A percentile compares a stretch with the other conserved stretches of the same genome.
Conservation (phyloP, 2,329 filamentous ascomycete species). For the Cladosporium austrohemisphaericum region DNA sequence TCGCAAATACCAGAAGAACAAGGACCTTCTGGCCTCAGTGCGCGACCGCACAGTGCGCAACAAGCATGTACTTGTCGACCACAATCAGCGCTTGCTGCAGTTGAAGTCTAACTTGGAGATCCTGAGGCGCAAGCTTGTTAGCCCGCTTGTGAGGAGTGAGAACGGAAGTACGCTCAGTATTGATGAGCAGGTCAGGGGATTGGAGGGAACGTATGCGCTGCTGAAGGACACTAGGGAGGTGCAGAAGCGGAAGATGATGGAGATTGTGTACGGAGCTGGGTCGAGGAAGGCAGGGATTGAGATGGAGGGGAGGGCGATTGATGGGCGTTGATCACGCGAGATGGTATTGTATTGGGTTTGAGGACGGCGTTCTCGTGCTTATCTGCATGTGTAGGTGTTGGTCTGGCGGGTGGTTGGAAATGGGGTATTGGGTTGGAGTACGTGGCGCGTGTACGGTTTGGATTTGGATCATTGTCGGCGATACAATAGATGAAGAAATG, state of each 20-base stretch:
- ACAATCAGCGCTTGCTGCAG: constrained; percentile 77
- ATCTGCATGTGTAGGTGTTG: too few relatives aligned
- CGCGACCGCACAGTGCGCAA: constrained; percentile 80
- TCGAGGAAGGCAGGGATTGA: constrained; percentile 21
- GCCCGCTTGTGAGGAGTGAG: constrained; percentile 71
- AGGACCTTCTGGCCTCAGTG: constrained; percentile 71
- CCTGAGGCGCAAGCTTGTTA: constrained; percentile 77
- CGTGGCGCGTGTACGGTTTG: too few relatives aligned
- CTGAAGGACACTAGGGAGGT: constrained; percentile 69
- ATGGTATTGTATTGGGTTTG: neutral
- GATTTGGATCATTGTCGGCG: too few relatives aligned
- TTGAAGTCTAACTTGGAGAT: constrained; percentile 84
- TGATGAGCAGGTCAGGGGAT: constrained; percentile 78
- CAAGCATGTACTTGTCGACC: constrained; percentile 79
- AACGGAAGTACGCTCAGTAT: constrained; percentile 67
- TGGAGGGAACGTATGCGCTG: constrained; percentile 76
- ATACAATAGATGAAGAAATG: too few relatives aligned
- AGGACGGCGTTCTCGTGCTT: neutral
- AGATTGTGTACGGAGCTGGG: constrained; percentile 31
- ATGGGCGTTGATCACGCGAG: too few relatives aligned
- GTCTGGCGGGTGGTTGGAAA: too few relatives aligned
- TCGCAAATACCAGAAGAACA: constrained; percentile 91
- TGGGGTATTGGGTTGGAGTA: too few relatives aligned
- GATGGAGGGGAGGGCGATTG: constrained; percentile 12
- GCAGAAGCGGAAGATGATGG: constrained; percentile 50